A percentile compares a stretch with the other conserved stretches of the same genome.
phyloP scores from a whole-genome alignment of 2,329 filamentous ascomycete genomes.

The Ascosphaera pollenicola region DNA sequence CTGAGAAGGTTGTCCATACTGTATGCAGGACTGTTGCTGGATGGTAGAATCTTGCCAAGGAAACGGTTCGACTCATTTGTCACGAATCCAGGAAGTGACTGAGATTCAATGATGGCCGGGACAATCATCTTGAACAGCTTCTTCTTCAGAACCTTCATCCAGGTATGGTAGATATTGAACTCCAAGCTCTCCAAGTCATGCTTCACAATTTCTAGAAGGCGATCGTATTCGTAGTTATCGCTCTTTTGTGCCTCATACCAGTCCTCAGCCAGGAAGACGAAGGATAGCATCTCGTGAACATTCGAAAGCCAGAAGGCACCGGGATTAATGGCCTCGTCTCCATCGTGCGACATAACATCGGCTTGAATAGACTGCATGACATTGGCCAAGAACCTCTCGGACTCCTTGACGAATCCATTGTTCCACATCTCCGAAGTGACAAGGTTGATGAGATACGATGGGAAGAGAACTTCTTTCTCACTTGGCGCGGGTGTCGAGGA shows the following conservation, averaged over 20 bases:
- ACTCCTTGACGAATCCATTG: slow-evolving; percentile 98
- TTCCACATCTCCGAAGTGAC: slow-evolving; percentile 99
- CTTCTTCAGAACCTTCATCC: slow-evolving; percentile 99
- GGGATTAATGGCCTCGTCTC: slow-evolving; percentile 89
- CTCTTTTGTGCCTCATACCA: slow-evolving; percentile 99
- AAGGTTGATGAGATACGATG: slow-evolving; percentile 94
- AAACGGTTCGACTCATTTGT: slow-evolving; percentile 98
- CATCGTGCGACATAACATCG: slow-evolving; percentile 97
- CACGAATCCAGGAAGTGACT: slow-evolving; percentile 93
- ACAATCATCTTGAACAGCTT: slow-evolving; percentile 99
- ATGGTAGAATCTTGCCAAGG: slow-evolving; percentile 84
- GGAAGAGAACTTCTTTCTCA: slow-evolving; percentile 97
- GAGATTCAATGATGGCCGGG: slow-evolving; percentile 94
- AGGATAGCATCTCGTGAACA: slow-evolving; percentile 98
- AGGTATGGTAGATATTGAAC: slow-evolving; percentile 99
- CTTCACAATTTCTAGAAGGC: slow-evolving; percentile 94
- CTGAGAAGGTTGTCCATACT: slow-evolving; percentile 98
- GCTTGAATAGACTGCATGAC: slow-evolving; percentile 99
- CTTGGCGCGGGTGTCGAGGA: slow-evolving; percentile 72
- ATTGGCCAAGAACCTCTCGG: slow-evolving; percentile 92
- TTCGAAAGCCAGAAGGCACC: slow-evolving; percentile 98
- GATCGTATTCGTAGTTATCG: slow-evolving; percentile 97
- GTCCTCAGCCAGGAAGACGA: slow-evolving; percentile 95
- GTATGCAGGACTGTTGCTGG: slow-evolving; percentile 79
- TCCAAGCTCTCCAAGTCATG: slow-evolving; percentile 95